phyloP scores from a whole-genome alignment of 495 filamentous ascomycete species.

The Geopyxis carbonaria region DNA sequence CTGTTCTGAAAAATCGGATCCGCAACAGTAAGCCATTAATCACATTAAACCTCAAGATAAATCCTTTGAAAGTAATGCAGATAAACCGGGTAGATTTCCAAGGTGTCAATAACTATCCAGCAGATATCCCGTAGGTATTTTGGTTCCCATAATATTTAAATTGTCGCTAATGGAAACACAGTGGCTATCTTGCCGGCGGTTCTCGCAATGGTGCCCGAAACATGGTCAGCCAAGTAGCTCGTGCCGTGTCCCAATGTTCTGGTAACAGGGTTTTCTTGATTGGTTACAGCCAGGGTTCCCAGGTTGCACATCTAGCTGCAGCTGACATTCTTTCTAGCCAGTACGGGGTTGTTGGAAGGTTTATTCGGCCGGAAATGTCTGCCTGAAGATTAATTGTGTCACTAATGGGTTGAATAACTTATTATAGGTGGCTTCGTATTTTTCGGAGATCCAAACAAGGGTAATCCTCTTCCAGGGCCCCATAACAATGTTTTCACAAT shows the following conservation, averaged over 20 bases:
- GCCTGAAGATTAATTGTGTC: too few relatives aligned
- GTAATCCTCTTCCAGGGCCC: constrained; percentile 31
- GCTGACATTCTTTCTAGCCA: constrained; percentile 27
- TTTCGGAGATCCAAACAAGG: constrained; percentile 40
- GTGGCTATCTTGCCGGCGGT: constrained; percentile 33
- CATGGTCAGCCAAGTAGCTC: constrained; percentile 36
- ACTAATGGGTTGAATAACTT: too few relatives aligned
- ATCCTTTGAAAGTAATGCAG: constrained; percentile 29
- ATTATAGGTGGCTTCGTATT: constrained; percentile 31
- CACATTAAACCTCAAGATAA: constrained; percentile 28
- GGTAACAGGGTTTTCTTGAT: constrained; percentile 27
- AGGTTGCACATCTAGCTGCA: constrained; percentile 15
- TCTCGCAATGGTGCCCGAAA: constrained; percentile 30
- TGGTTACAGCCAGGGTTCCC: constrained; percentile 15
- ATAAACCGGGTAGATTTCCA: constrained; percentile 34
- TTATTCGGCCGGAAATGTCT: too few relatives aligned
- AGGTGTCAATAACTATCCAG: constrained; percentile 34
- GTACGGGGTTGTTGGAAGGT: too few relatives aligned
- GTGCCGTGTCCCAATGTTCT: constrained; percentile 36
- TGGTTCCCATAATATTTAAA: not conserved
- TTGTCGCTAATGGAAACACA: constrained; percentile 10
- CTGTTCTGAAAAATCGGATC: too few relatives aligned
- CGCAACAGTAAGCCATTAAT: too few relatives aligned
- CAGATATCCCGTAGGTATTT: not conserved
- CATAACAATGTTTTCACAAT: constrained; percentile 33